phyloP scores from a whole-genome alignment of 1,139 yeast species.

The Nematodospora anomalae region DNA sequence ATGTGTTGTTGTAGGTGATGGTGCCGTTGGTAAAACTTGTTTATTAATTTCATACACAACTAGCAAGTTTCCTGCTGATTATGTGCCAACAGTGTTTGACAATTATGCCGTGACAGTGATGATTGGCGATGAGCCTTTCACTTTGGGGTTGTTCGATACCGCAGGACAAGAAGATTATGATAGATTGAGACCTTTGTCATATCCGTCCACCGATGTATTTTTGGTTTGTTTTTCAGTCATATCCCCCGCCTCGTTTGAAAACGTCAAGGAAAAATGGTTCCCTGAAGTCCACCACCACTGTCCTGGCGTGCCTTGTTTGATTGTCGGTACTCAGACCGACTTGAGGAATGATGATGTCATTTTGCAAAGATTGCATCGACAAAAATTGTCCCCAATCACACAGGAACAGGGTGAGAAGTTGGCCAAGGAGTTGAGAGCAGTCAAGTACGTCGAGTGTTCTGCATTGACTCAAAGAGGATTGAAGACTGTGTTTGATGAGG shows the following conservation, averaged over 20 bases:
- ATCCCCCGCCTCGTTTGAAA: conserved; percentile 97
- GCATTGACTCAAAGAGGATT: conserved; percentile 97
- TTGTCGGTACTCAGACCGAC: conserved; percentile 87
- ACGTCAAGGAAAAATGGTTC: conserved; percentile 97
- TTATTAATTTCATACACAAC: conserved; percentile 87
- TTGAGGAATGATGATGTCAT: conserved; percentile 90
- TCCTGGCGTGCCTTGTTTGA: conserved; percentile 76
- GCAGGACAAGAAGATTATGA: conserved; percentile 99
- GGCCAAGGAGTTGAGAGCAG: conserved; percentile 92
- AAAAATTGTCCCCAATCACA: conserved; percentile 83
- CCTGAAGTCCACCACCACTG: conserved; percentile 98
- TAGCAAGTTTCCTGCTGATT: conserved; percentile 83
- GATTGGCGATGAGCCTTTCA: conserved; percentile 98
- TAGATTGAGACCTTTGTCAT: conserved; percentile 91
- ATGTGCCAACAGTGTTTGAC: conserved; percentile 90
- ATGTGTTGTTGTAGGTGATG: conserved; percentile 97
- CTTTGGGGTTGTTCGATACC: conserved; percentile 93
- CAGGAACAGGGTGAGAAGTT: conserved; percentile 87
- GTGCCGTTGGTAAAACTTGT: conserved; percentile 96
- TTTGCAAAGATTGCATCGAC: conserved; percentile 84
- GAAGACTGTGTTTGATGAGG: conserved; percentile 95
- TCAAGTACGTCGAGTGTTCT: conserved; percentile 94
- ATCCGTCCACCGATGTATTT: conserved; percentile 96
- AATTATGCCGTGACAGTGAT: conserved; percentile 97
- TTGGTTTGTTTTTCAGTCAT: conserved; percentile 92